phyloP scores from a whole-genome alignment of 805 yeast species.

The Torulaspora microellipsoides region DNA sequence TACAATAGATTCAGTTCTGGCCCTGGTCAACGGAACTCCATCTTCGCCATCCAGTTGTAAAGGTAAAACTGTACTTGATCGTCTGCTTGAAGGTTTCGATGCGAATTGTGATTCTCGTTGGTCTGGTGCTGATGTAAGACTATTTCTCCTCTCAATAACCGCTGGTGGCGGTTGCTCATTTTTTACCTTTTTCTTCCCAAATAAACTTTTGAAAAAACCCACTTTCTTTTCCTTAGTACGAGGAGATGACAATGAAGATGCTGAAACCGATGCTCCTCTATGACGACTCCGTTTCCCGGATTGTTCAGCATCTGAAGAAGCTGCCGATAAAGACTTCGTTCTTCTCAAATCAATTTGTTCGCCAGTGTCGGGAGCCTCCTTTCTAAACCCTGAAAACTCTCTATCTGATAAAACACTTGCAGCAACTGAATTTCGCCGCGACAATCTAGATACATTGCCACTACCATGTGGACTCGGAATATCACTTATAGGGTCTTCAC shows the following conservation, averaged over 20 bases:
- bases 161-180: slow-evolving; percentile 3
- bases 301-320: slow-evolving; percentile 8
- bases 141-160: not conserved
- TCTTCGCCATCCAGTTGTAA: slow-evolving; percentile 1
- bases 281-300: not conserved
- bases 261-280: slow-evolving; percentile 11
- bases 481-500: slow-evolving; percentile 8
- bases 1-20: slow-evolving; percentile 21
- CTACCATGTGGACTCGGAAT: not conserved
- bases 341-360: slow-evolving; percentile 19
- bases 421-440: slow-evolving; percentile 5
- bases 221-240: slow-evolving; percentile 26
- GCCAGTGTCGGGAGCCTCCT: not conserved
- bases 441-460: not conserved
- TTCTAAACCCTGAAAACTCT: not conserved
- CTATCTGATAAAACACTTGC: not conserved
- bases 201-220: slow-evolving; percentile 38
- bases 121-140: not conserved
- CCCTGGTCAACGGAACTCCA: slow-evolving; percentile 16
- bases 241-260: slow-evolving; percentile 2
- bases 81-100: slow-evolving; percentile 9
- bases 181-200: slow-evolving; percentile 27
- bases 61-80: slow-evolving; percentile 9
- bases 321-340: slow-evolving; percentile 33
- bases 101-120: not conserved